Evolutionary conservation across 192 early-diverging fungal genomes (phyloP), one percentile per base, ranked within the genome.

Genomic region (Coemansia sp.): DNA sequence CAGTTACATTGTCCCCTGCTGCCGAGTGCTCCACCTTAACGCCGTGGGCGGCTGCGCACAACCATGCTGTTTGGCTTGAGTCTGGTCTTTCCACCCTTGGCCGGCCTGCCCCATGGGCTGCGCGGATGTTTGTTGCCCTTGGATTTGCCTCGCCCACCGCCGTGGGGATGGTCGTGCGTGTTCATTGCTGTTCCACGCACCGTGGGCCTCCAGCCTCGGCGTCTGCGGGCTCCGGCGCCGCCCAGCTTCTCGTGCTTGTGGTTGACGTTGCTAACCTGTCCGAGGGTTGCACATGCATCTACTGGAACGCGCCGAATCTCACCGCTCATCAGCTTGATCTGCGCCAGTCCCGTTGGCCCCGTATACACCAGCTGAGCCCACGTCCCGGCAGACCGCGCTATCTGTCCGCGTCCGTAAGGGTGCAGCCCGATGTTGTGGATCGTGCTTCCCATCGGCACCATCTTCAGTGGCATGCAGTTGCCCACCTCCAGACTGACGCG

Each of bases 141-240:
- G 58, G 87, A 89, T 73, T 98, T 96, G 31, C 91, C 86, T 65
- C 88, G 84, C 53, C 94, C 95, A 89, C 97, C 97, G 81, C 97
- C 97, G 75, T 96, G 95, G 59, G 97, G 97, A 83, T 99, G 97
- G 81, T 95, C 94, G 53, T 83, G 81, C 8, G 92, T 88, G 83
- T 92, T 96, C 91, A 91, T 91, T n/a, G 94, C 93, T 60, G 94
- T 91, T 87, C 97, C 97, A 68, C 97, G 88, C 56, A 97, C 94
- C 22, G 85, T 86, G 16, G 97, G 97, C 56, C 97, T 86, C 73
- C 88, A 87, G n/a, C 95, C 95, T 41, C 86, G 74, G 69, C 90
- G 85, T 54, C 94, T 73, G 38, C 83, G 76, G 38, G 91, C 88
- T 51, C 96, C 96, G 56, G 96, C 96, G 60, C 94, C 92, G 47